Percentiles rank a stretch among this genome's conserved stretches.
These are phyloP conservation scores for Thraustochytrium sp. DNA, from an alignment of 352 stramenopile species.

Conservation along the genomic window DNA sequence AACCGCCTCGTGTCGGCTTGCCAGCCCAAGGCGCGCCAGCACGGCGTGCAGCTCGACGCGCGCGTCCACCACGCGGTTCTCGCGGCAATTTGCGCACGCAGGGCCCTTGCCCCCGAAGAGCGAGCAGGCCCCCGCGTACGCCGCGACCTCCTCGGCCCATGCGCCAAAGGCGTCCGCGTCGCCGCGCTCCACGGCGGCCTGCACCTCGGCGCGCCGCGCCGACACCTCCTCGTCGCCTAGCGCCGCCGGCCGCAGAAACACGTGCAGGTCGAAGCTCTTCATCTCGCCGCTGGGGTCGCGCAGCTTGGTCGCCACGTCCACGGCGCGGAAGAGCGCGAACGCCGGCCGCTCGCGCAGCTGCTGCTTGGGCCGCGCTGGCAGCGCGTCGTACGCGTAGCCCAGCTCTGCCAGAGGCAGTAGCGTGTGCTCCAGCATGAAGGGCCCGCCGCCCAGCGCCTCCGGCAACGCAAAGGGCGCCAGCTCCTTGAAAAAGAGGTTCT, in stretches of 20 bases:
- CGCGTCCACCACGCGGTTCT: background rate
- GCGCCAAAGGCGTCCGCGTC: background rate
- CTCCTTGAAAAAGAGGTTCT: background rate
- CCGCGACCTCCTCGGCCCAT: background rate
- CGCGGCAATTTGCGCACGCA: slow-evolving; percentile 14
- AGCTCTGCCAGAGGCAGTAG: background rate
- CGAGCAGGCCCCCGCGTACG: background rate
- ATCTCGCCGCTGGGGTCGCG: background rate
- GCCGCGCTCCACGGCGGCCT: background rate
- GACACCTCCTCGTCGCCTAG: background rate
- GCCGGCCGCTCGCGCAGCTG: slow-evolving; percentile 22
- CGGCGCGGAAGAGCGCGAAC: background rate
- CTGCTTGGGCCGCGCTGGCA: background rate
- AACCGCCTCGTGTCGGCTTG: background rate
- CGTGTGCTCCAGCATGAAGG: background rate
- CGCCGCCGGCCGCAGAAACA: background rate
- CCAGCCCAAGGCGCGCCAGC: background rate
- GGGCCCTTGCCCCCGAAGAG: slow-evolving; percentile 1
- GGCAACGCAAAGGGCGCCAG: background rate
- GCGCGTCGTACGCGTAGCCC: slow-evolving; percentile 16
- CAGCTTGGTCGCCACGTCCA: background rate
- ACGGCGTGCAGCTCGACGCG: background rate
- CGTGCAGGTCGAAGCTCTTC: slow-evolving; percentile 16
- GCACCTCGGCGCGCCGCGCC: background rate
- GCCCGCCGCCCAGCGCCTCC: background rate